Conservation (phyloP, 768 basidiomycete species). For the Obba rivulosa region DNA sequence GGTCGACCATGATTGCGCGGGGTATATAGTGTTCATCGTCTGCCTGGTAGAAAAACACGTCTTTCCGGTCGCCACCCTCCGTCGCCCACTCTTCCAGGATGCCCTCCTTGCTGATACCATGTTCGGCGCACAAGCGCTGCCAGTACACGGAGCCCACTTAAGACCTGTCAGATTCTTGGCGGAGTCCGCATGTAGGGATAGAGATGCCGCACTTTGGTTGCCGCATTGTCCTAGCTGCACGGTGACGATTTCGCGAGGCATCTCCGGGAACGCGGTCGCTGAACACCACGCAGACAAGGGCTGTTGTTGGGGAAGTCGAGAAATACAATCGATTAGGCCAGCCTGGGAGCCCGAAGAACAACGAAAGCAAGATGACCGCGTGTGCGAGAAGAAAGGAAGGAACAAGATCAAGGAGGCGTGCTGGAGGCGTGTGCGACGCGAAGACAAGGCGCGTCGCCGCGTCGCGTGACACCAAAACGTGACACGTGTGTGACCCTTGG, state of each 20-base stretch:
- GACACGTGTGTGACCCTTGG: neutral
- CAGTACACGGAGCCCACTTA: conserved; percentile 96
- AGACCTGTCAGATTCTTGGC: conserved; percentile 13
- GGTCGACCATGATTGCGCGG: conserved; percentile 90
- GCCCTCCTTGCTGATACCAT: conserved; percentile 94
- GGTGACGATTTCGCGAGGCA: conserved; percentile 84
- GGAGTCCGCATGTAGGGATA: conserved; percentile 9
- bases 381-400: neutral
- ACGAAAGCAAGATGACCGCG: neutral
- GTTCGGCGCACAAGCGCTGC: conserved; percentile 97
- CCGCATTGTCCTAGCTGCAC: conserved; percentile 89
- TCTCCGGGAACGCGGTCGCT: conserved; percentile 19
- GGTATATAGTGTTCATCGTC: conserved; percentile 99
- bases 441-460: conserved; percentile 4
- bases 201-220: conserved; percentile 67
- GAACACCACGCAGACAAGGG: no score
- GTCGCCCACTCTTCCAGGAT: conserved; percentile 97
- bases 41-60: conserved; percentile 99
- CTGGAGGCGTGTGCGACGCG: no score
- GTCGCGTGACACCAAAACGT: conserved; percentile 11
- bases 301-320: neutral
- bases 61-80: conserved; percentile 93
- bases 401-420: no score
- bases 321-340: neutral
- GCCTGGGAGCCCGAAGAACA: conserved; percentile 3